Percentiles rank a stretch among this genome's conserved stretches.
phyloP scores from a whole-genome alignment of 192 early-diverging fungal species.

The Umbelopsis isabellina region DNA sequence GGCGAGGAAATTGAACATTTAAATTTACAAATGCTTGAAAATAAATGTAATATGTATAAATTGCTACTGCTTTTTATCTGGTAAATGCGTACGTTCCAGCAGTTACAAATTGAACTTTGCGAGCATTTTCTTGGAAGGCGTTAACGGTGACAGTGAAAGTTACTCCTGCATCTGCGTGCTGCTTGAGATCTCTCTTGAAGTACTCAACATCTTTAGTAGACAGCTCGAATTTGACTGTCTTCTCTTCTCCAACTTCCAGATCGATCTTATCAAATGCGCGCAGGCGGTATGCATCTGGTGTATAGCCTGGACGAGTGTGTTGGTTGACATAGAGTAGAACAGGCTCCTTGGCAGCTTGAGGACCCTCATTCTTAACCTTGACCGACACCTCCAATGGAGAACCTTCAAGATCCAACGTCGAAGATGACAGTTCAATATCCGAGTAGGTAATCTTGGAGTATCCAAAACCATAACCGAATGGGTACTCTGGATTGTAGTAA shows the following conservation, averaged over 20 bases:
- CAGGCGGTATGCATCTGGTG: slow-evolving; percentile 56
- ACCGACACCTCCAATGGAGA: slow-evolving; percentile 38
- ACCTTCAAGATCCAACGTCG: slow-evolving; percentile 9
- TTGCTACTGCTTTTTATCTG: not conserved
- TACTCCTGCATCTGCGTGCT: slow-evolving; percentile 32
- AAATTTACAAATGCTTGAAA: not conserved
- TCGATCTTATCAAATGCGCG: slow-evolving; percentile 55
- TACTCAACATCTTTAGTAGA: slow-evolving; percentile 40
- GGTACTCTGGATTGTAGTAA: slow-evolving; percentile 48
- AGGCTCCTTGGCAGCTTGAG: slow-evolving; percentile 51
- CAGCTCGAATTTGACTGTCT: slow-evolving; percentile 41
- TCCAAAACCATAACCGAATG: slow-evolving; percentile 60
- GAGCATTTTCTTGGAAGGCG: slow-evolving; percentile 35
- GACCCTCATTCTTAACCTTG: slow-evolving; percentile 48
- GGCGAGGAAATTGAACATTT: not conserved
- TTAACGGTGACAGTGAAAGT: slow-evolving; percentile 44
- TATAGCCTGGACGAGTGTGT: slow-evolving; percentile 49
- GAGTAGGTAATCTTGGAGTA: slow-evolving; percentile 55
- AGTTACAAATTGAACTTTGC: slow-evolving; percentile 34
- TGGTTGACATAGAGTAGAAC: slow-evolving; percentile 63
- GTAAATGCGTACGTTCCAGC: slow-evolving; percentile 7
- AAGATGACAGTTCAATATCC: slow-evolving; percentile 37
- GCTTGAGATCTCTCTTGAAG: slow-evolving; percentile 17
- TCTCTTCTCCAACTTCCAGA: slow-evolving; percentile 43
- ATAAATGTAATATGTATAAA: slow-evolving; percentile 3